Evolutionary conservation across 371 early-diverging fungal genomes (phyloP), one percentile per base, ranked within the genome.

Genomic region (Mortierella sp.): DNA sequence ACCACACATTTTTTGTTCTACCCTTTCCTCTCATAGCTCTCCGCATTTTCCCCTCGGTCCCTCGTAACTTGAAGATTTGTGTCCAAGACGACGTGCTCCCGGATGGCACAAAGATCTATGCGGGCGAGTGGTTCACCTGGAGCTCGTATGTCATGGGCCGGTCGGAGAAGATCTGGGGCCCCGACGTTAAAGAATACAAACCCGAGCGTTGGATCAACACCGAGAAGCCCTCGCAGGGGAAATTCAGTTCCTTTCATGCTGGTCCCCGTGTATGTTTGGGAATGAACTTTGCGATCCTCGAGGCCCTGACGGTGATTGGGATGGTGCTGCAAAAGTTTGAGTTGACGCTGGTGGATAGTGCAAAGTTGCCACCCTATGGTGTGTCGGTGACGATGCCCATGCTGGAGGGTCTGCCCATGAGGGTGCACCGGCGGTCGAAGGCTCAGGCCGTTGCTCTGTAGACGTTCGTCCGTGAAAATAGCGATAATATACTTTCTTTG

Each of bases 21-120:
- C 74, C 37, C 4, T 26, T 66, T 67, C 24, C 63, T 70, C 77
- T 26, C 26, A 90, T 94, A 80, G 82, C 88, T 1, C 79, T 93
- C 19, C 88, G 94, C 14, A 79, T 93, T 47, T 79, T 89, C 74
- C 93, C 94, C 24, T 86, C 90, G 0, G 93, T 93, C 0, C 92
- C 94, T 14, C 53, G 66, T 2, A 90, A 91, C 47, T 76, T 86
- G 26, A 94, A 92, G 80, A 37, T 44, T 0, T 92, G 92, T 7
- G 74, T 90, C 22, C 58, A 88, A 29, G 93, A 92, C 68, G 90
- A 90, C 74, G 68, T 90, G 13, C 84, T 90, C 70, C 94, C 94
- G 1, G 91, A 92, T 70, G 93, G 93, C 2, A 91, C 90, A 2
- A 55, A 72, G 11, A 83, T 94, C 31, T 77, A 88, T n/a, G 85